Conservation (phyloP, 2,329 filamentous ascomycete species). For the Fusarium begoniae region DNA sequence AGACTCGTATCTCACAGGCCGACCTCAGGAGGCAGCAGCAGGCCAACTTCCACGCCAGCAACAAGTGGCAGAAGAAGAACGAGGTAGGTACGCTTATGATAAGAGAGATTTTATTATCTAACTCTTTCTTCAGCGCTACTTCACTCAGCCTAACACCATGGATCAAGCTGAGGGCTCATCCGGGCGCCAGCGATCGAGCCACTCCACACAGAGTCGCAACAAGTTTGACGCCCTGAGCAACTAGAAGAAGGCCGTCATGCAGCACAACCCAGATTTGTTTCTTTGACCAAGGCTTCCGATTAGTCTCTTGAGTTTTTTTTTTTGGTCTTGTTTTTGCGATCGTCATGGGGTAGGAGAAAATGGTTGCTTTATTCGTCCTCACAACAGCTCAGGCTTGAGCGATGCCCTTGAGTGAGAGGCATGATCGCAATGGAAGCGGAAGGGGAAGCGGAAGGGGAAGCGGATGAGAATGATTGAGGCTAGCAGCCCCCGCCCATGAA, state of each 20-base stretch:
- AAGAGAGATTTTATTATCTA: not conserved
- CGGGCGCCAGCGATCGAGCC: slow-evolving; percentile 12
- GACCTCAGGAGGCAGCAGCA: slow-evolving; percentile 23
- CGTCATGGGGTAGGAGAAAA: not conserved
- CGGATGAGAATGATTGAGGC: not conserved
- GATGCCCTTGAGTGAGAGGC: not conserved
- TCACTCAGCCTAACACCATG: not conserved
- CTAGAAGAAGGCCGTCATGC: not conserved
- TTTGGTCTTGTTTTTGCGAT: not conserved
- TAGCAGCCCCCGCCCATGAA: not conserved
- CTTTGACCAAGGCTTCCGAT: not conserved
- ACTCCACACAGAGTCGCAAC: slow-evolving; percentile 25
- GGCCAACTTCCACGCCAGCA: not conserved
- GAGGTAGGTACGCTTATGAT: not conserved
- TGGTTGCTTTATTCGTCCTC: not conserved
- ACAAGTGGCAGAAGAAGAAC: not conserved
- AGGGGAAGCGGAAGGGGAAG: not conserved
- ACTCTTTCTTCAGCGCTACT: not conserved
- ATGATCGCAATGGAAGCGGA: not conserved
- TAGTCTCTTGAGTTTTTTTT: not conserved
- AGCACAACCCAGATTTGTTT: not conserved
- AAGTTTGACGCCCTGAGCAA: slow-evolving; percentile 27
- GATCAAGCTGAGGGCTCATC: not conserved
- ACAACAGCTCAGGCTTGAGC: not conserved
- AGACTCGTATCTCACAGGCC: slow-evolving; percentile 30